These are phyloP conservation scores for Alternaria angustiovoidea DNA, from an alignment of 2,329 filamentous ascomycete genomes.

Conservation along the genomic window DNA sequence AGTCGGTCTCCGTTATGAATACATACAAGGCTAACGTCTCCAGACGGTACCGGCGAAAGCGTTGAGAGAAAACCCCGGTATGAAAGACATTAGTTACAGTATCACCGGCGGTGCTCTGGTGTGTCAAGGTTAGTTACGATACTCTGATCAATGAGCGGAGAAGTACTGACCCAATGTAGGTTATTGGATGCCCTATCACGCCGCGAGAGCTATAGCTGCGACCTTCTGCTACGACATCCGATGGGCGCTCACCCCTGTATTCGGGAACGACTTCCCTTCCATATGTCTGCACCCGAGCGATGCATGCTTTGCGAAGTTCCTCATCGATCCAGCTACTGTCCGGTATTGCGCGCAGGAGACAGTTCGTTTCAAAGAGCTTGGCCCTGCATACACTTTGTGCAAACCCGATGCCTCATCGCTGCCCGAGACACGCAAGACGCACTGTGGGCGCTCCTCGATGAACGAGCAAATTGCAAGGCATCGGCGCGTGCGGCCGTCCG, in stretches of 20 bases:
- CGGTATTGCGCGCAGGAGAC: conserved; percentile 49
- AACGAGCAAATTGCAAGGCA: neutral
- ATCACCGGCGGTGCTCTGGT: conserved; percentile 91
- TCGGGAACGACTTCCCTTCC: conserved; percentile 80
- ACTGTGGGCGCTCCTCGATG: conserved; percentile 9
- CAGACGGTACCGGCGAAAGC: conserved; percentile 91
- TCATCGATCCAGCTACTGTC: conserved; percentile 52
- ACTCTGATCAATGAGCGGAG: neutral
- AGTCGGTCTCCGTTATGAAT: neutral
- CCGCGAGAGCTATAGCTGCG: conserved; percentile 84
- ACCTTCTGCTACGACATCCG: conserved; percentile 90
- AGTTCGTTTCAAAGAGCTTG: conserved; percentile 45
- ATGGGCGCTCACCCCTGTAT: conserved; percentile 86
- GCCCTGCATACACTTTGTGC: conserved; percentile 23
- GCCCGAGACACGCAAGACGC: conserved; percentile 19
- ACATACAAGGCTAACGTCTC: conserved; percentile 19
- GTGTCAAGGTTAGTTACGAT: conserved; percentile 68
- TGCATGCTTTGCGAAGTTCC: conserved; percentile 64
- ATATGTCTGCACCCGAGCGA: conserved; percentile 73
- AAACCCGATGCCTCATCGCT: conserved; percentile 6
- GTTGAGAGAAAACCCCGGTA: conserved; percentile 71
- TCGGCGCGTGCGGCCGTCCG: conserved; percentile 23
- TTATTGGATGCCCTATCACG: conserved; percentile 95
- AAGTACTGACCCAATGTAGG: conserved; percentile 60
- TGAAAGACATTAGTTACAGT: conserved; percentile 89